Evolutionary conservation across 345 rosid genomes (phyloP).

Genomic region (Bruguiera gymnorhiza): DNA sequence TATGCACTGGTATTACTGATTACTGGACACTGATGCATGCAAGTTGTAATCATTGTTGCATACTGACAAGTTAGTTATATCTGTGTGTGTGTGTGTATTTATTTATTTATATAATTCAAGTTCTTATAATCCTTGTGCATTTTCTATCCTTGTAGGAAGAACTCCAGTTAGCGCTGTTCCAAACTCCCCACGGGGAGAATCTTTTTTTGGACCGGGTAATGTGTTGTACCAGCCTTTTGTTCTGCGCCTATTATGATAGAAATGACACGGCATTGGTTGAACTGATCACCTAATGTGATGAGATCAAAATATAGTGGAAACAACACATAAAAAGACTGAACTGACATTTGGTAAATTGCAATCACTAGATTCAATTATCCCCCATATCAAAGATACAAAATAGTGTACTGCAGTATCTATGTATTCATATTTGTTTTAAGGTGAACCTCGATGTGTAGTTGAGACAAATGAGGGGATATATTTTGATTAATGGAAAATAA

Average conservation of each 20-base stretch:
- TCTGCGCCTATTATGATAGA: background rate
- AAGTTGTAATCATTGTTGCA: background rate
- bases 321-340: too few relatives aligned
- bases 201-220: constrained; percentile 87
- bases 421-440: background rate
- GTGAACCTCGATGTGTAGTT: background rate
- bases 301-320: background rate
- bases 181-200: constrained; percentile 57
- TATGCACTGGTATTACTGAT: constrained; percentile 5
- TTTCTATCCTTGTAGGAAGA: constrained; percentile 60
- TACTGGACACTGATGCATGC: background rate
- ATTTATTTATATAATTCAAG: background rate
- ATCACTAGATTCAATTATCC: background rate
- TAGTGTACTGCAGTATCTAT: background rate
- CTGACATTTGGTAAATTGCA: background rate
- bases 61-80: background rate
- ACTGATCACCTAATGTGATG: background rate
- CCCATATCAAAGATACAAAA: background rate
- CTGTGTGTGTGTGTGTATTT: background rate
- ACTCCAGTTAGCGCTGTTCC: constrained; percentile 71
- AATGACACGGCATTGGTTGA: background rate
- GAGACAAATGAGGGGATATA: background rate
- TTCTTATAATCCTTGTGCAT: background rate
- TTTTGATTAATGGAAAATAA: background rate
- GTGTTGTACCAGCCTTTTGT: background rate